A percentile compares a stretch with the other conserved stretches of the same genome.
Conservation (phyloP, 768 basidiomycete genomes). For the Albatrellus ellisii region DNA sequence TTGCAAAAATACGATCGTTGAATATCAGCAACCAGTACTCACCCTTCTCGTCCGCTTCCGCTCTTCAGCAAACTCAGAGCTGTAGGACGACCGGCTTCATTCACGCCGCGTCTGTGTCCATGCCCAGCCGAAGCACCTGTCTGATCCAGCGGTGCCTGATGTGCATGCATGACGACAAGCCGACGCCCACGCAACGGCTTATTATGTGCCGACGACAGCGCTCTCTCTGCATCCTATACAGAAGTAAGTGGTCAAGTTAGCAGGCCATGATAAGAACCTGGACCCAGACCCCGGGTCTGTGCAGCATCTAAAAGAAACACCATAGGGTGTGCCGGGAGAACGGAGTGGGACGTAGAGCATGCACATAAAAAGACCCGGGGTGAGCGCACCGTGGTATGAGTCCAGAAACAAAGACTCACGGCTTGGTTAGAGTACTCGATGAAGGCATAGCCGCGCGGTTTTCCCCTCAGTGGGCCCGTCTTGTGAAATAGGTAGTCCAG, state of each 20-base stretch:
- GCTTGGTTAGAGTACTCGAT: constrained; percentile 69
- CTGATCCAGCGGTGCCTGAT: constrained; percentile 52
- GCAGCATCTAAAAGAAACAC: not conserved
- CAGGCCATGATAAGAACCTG: too few relatives aligned
- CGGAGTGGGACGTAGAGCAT: constrained; percentile 12
- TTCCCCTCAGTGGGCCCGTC: constrained; percentile 76
- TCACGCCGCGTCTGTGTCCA: constrained; percentile 30
- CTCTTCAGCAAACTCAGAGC: constrained; percentile 83
- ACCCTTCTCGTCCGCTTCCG: constrained; percentile 35
- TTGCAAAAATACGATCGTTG: too few relatives aligned
- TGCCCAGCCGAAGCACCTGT: constrained; percentile 14
- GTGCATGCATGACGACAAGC: constrained; percentile 82
- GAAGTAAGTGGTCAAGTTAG: not conserved
- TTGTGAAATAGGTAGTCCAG: constrained; percentile 96
- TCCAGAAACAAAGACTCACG: constrained; percentile 31
- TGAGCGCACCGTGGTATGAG: constrained; percentile 25
- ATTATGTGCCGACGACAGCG: constrained; percentile 58
- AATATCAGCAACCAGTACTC: constrained; percentile 24
- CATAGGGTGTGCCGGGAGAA: constrained; percentile 9
- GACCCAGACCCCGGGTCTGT: constrained; percentile 15
- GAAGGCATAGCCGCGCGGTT: constrained; percentile 92
- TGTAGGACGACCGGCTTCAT: constrained; percentile 61
- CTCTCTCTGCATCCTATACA: constrained; percentile 73
- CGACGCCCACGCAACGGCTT: constrained; percentile 80
- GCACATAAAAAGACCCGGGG: constrained; percentile 28